A percentile compares a stretch with the other conserved stretches of the same genome.
Conservation (phyloP, 352 stramenopile genomes). For the Pythium biforme region DNA sequence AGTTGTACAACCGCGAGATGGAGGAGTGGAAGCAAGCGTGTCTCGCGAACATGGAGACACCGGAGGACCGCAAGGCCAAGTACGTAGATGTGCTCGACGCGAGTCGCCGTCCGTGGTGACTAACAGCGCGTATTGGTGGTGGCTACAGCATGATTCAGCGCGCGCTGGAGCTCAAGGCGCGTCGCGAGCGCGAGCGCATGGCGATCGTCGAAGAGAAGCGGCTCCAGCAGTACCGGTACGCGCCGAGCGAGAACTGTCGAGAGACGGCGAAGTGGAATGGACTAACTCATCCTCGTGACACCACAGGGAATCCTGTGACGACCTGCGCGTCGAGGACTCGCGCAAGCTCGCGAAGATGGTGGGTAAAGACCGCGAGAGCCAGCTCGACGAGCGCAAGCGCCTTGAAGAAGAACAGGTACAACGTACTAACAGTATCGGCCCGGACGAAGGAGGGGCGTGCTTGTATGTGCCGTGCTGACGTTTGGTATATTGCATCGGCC, state of each 20-base stretch:
- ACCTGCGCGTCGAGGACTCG: slow-evolving; percentile 60
- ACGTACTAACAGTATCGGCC: background rate
- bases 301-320: slow-evolving; percentile 64
- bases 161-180: slow-evolving; percentile 66
- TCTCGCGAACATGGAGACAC: slow-evolving; percentile 69
- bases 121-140: too few relatives aligned
- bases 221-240: slow-evolving; percentile 72
- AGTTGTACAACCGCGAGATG: slow-evolving; percentile 79
- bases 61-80: slow-evolving; percentile 79
- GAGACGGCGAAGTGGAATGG: too few relatives aligned
- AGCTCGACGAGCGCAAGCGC: slow-evolving; percentile 53
- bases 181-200: slow-evolving; percentile 54
- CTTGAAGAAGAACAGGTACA: slow-evolving; percentile 51
- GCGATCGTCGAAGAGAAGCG: slow-evolving; percentile 73
- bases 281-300: background rate
- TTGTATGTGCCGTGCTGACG: background rate
- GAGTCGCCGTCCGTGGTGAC: too few relatives aligned
- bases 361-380: slow-evolving; percentile 52
- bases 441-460: background rate
- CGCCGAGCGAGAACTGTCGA: background rate
- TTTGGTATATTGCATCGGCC: background rate
- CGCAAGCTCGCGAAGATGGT: slow-evolving; percentile 61
- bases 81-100: too few relatives aligned
- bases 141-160: slow-evolving; percentile 65
- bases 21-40: slow-evolving; percentile 66